These are phyloP conservation scores for Picocystis salinarum DNA, from an alignment of 139 green algal species.

Conservation along the genomic window DNA sequence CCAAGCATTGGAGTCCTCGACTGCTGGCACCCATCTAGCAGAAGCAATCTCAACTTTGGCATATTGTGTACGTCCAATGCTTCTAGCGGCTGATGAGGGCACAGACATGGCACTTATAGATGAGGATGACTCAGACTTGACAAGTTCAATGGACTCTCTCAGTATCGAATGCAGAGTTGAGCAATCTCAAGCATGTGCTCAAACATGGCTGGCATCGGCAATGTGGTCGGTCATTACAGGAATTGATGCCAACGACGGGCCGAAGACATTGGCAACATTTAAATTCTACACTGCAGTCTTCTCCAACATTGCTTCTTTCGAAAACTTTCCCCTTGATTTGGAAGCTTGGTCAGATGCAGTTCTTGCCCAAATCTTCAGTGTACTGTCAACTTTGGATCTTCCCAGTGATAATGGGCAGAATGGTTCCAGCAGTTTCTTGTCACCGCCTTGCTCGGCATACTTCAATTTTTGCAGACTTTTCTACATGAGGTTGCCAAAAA, in stretches of 20 bases:
- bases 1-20: too few relatives aligned
- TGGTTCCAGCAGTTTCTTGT: too few relatives aligned
- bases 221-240: constrained; percentile 64
- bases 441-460: too few relatives aligned
- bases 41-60: constrained; percentile 32
- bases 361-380: too few relatives aligned
- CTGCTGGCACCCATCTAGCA: constrained; percentile 46
- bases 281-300: constrained; percentile 48
- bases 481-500: too few relatives aligned
- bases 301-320: too few relatives aligned
- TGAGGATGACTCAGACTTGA: neutral
- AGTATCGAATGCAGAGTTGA: neutral
- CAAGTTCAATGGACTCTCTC: neutral
- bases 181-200: neutral
- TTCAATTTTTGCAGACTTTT: too few relatives aligned
- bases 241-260: constrained; percentile 83
- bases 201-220: constrained; percentile 31
- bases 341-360: too few relatives aligned
- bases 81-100: constrained; percentile 29
- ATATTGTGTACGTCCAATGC: constrained; percentile 50
- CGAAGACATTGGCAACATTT: constrained; percentile 62
- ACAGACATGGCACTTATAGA: neutral
- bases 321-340: too few relatives aligned
- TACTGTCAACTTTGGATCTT: too few relatives aligned
- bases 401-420: too few relatives aligned